Conservation (phyloP, 192 early-diverging fungal species). For the Glomus cerebriforme region DNA sequence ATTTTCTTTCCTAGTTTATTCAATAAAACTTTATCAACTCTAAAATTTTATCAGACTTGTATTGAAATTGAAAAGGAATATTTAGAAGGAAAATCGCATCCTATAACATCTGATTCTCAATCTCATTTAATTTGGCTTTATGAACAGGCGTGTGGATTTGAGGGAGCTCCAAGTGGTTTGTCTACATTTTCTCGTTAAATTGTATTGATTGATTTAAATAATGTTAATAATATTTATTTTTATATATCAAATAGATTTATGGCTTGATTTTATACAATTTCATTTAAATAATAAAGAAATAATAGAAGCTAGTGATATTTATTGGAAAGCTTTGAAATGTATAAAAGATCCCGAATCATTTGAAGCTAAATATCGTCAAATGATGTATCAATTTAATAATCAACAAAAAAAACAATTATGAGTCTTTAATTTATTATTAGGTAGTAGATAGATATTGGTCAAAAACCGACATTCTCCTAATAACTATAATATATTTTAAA, state of each 20-base stretch:
- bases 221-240: not conserved
- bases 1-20: not conserved
- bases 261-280: slow-evolving; percentile 13
- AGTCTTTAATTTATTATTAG: no score
- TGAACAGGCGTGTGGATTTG: not conserved
- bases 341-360: not conserved
- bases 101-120: not conserved
- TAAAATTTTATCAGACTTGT: slow-evolving; percentile 12
- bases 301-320: not conserved
- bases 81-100: not conserved
- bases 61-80: slow-evolving; percentile 16
- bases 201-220: not conserved
- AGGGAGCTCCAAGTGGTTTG: not conserved
- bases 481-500: no score
- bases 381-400: slow-evolving; percentile 11
- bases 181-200: not conserved
- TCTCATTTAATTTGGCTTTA: slow-evolving; percentile 11
- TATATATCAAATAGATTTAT: not conserved
- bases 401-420: not conserved
- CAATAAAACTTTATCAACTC: not conserved
- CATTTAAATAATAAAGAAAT: not conserved
- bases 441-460: no score
- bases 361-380: not conserved
- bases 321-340: slow-evolving; percentile 7
- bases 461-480: no score